Conservation (phyloP, 352 stramenopile species). For the Globisporangium iwayamae region DNA sequence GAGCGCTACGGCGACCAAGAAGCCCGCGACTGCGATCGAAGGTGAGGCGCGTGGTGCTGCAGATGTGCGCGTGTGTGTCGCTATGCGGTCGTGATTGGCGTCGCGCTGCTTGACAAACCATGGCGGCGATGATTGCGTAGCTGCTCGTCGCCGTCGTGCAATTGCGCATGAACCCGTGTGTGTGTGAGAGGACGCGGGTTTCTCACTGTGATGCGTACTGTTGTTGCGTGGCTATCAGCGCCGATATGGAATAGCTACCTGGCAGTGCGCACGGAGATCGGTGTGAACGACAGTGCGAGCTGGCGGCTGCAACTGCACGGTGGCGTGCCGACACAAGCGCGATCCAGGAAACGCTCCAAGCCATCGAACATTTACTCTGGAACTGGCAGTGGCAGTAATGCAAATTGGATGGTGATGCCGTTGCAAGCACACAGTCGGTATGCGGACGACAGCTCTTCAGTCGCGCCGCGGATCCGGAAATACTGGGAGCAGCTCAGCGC, state of each 20-base stretch:
- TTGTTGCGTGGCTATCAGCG: constrained; percentile 21
- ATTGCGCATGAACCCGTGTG: background rate
- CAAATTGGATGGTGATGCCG: constrained; percentile 5
- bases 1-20: constrained; percentile 5
- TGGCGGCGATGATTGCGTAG: background rate
- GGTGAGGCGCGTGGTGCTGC: background rate
- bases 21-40: background rate
- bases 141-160: background rate
- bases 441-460: constrained; percentile 9
- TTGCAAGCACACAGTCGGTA: background rate
- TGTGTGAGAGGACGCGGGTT: background rate
- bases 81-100: background rate
- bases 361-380: constrained; percentile 16
- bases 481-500: constrained; percentile 72
- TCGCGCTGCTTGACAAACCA: background rate
- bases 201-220: background rate
- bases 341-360: constrained; percentile 44
- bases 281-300: background rate
- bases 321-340: constrained; percentile 1
- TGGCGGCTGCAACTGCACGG: background rate
- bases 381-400: background rate
- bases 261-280: constrained; percentile 30
- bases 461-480: constrained; percentile 28
- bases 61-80: background rate
- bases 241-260: constrained; percentile 73